phyloP scores from a whole-genome alignment of 1,139 yeast genomes.

The Lodderomyces theae region DNA sequence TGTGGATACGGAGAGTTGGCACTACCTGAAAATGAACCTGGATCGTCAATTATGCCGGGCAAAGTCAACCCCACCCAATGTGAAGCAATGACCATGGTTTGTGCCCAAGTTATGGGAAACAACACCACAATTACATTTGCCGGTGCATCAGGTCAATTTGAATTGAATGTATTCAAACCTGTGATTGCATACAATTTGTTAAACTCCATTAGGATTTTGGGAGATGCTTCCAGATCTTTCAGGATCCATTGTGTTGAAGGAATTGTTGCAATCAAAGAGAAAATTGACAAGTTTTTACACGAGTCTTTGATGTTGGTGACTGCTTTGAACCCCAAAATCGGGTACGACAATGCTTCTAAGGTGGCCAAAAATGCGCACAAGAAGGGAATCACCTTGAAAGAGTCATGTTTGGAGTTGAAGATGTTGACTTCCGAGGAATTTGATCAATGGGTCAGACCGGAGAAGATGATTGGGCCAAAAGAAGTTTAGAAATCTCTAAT shows the following conservation, averaged over 20 bases:
- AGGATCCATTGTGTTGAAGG: slow-evolving; percentile 89
- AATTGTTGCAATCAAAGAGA: slow-evolving; percentile 75
- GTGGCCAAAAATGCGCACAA: slow-evolving; percentile 95
- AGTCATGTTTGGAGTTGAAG: slow-evolving; percentile 80
- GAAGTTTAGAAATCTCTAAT: background rate
- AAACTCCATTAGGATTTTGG: slow-evolving; percentile 74
- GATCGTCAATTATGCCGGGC: slow-evolving; percentile 97
- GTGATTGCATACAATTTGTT: slow-evolving; percentile 82
- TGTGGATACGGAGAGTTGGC: slow-evolving; percentile 93
- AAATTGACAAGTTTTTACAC: slow-evolving; percentile 75
- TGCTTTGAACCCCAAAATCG: slow-evolving; percentile 93
- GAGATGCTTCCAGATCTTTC: slow-evolving; percentile 82
- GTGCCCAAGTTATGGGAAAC: slow-evolving; percentile 93
- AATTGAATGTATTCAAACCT: slow-evolving; percentile 92
- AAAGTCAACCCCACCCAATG: slow-evolving; percentile 96
- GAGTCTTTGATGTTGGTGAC: slow-evolving; percentile 94
- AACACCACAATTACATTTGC: slow-evolving; percentile 86
- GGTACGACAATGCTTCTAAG: slow-evolving; percentile 90
- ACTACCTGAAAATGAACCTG: slow-evolving; percentile 94
- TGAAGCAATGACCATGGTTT: slow-evolving; percentile 94
- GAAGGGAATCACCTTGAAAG: slow-evolving; percentile 87
- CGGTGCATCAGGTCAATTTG: slow-evolving; percentile 95
- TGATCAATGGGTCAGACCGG: slow-evolving; percentile 92
- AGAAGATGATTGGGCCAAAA: slow-evolving; percentile 90
- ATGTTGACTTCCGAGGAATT: slow-evolving; percentile 76